Conservation (phyloP, 352 stramenopile genomes). For the Pythium phragmiticola region DNA sequence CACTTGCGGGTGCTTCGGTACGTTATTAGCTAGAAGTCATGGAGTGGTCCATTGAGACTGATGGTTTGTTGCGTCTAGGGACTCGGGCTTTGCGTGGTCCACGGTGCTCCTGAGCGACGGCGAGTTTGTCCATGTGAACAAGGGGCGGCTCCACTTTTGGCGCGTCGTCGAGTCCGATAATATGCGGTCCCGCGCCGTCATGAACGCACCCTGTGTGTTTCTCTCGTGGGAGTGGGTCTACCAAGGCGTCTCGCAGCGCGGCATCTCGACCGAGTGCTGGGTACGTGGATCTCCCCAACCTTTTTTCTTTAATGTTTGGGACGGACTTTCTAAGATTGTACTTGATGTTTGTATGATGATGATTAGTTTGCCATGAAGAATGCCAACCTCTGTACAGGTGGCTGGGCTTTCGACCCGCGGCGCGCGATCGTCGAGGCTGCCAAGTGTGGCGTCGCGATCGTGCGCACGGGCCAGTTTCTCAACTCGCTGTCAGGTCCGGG, state of each 20-base stretch:
- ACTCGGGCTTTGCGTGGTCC: slow-evolving; percentile 70
- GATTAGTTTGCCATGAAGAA: slow-evolving; percentile 82
- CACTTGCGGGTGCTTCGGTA: slow-evolving; percentile 65
- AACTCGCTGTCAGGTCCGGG: slow-evolving; percentile 38
- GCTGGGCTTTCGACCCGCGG: slow-evolving; percentile 69
- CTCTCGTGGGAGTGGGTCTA: slow-evolving; percentile 87
- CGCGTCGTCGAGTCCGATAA: slow-evolving; percentile 56
- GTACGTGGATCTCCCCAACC: slow-evolving; percentile 28
- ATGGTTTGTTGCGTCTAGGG: slow-evolving; percentile 8
- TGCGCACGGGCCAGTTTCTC: slow-evolving; percentile 74
- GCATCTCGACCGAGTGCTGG: slow-evolving; percentile 83
- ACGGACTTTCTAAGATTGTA: no score
- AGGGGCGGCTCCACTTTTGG: slow-evolving; percentile 84
- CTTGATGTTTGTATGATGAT: neutral
- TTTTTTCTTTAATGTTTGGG: neutral
- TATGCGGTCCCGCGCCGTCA: slow-evolving; percentile 30
- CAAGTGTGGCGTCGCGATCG: slow-evolving; percentile 47
- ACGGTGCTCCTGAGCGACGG: slow-evolving; percentile 72
- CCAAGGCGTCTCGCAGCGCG: slow-evolving; percentile 75
- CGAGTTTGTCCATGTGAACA: slow-evolving; percentile 86
- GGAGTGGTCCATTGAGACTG: neutral
- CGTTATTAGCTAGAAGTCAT: neutral
- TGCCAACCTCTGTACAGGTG: slow-evolving; percentile 54
- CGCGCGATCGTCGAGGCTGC: slow-evolving; percentile 75
- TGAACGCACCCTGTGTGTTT: slow-evolving; percentile 67